Evolutionary conservation across 2,329 filamentous ascomycete genomes (phyloP), one percentile per base, ranked within the genome.

Genomic region (Paecilomyces sp.): DNA sequence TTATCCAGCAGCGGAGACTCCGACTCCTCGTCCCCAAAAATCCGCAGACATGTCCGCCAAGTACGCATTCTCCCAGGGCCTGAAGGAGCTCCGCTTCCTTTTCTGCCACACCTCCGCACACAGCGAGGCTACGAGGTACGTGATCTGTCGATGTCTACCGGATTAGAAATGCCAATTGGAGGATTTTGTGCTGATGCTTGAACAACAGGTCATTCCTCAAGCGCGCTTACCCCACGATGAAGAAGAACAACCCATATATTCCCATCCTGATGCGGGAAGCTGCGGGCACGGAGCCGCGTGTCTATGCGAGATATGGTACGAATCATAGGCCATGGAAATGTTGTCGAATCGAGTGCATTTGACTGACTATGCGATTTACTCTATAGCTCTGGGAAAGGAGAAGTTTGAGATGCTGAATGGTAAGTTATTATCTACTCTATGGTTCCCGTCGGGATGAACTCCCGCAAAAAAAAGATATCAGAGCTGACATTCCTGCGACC

Each of bases 241-340:
- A 99, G 87, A 95, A 96, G 83, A 90, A 93, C 84, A 99, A 99
- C 81, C 94, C 94, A 60, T 82, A 90, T 77, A 92, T 85, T 55
- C 94, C 94, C 58, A 97, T 99, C 78, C 82, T 99, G 82, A 87
- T 99, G 71, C 90, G 94, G 73, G 94, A 97, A 82, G 94, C 93
- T 57, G 81, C 85, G 68, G 91, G 90, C 71, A 91, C 90, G 58
- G 81, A 89, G 74, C 93, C 94, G 65, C 89, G 86, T 76, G 86
- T 99, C 64, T 97, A 89, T 77, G 92, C 93, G 67, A 85, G 94
- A 87, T 99, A 95, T 75, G 93, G 91, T 96, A 77, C 70, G 86
- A 59, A 54, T 52, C 52, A 52, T 57, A 53, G 28, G 28, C 57
- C 9, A 33, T 33, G 36, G 22, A 47, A 13, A 7, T 7, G 7